Conservation (phyloP, 139 green algal species). For the Deuterostichococcus epilithicus region DNA sequence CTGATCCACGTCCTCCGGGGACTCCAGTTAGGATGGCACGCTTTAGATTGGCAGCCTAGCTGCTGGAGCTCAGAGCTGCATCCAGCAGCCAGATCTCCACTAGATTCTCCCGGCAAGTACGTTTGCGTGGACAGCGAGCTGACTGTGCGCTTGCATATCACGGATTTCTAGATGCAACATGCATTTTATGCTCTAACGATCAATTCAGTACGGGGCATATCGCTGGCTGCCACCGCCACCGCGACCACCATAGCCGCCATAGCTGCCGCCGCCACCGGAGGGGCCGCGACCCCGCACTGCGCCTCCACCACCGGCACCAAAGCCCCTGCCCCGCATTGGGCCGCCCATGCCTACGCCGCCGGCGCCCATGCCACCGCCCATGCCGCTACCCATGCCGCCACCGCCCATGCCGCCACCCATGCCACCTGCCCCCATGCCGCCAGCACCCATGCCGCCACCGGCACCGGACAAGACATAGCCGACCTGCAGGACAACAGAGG, state of each 20-base stretch:
- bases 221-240: constrained; percentile 16
- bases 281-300: not conserved
- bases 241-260: constrained; percentile 12
- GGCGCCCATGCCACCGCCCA: constrained; percentile 12
- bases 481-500: constrained; percentile 15
- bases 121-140: no score
- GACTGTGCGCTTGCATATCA: no score
- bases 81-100: no score
- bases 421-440: constrained; percentile 7
- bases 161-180: no score
- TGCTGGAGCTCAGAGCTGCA: no score
- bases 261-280: not conserved
- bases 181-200: no score
- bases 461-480: constrained; percentile 29
- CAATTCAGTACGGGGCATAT: constrained; percentile 41
- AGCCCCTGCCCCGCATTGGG: not conserved
- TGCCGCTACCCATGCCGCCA: not conserved
- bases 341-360: constrained; percentile 9
- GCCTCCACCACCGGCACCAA: constrained; percentile 7
- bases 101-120: no score
- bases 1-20: no score
- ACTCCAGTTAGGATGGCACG: no score
- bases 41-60: no score
- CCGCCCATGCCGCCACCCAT: not conserved
- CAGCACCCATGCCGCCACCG: constrained; percentile 1